Evolutionary conservation across 1,139 yeast genomes (phyloP), one percentile per base, ranked within the genome.

Genomic region (Debaryomyces sp.): DNA sequence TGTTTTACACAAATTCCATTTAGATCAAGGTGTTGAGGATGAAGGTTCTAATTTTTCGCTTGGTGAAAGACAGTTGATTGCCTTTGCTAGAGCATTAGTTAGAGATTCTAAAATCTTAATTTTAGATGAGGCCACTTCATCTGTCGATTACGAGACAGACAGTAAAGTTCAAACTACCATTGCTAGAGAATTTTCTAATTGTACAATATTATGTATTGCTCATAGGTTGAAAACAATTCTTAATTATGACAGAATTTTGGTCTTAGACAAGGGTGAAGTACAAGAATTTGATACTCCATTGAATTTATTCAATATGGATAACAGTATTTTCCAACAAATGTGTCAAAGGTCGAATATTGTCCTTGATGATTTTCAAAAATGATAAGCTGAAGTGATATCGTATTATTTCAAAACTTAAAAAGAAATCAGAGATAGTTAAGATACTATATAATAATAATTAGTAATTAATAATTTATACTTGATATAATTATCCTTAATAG

Each of bases 51-150:
- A 88, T 61, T 86, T 85, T 62, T 86, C 92, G 4, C 73, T 87
- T 26, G 96, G 96, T 42, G 94, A 88, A 64, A 78, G 89, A 46
- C 96, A 88, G 64, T 67, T 88, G 54, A 68, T 88, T 48, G 87
- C 94, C 2, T 77, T 88, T 54, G 89, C 94, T 0, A 77, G 95
- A 56, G 92, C 96, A 0, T 71, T 88, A 53, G 89, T 87, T n/a
- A 78, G 89, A 53, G 77, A 81, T 44, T 74, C 89, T 5, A 81
- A 78, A 60, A 82, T 88, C 49, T 70, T 88, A 55, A 83, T 88
- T 51, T 67, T 88, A 50, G 96, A 88, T 63, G 96, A 88, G 64
- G 95, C 96, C 13, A 88, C 96, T 0, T 87, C 95, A 0, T 82
- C 88, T 8, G 94, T 88, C 38, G 96, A 88, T 63, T 85, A 84